Base-by-base conservation (phyloP, 164 flowering plant genomes). In the Sedum album region DNA sequence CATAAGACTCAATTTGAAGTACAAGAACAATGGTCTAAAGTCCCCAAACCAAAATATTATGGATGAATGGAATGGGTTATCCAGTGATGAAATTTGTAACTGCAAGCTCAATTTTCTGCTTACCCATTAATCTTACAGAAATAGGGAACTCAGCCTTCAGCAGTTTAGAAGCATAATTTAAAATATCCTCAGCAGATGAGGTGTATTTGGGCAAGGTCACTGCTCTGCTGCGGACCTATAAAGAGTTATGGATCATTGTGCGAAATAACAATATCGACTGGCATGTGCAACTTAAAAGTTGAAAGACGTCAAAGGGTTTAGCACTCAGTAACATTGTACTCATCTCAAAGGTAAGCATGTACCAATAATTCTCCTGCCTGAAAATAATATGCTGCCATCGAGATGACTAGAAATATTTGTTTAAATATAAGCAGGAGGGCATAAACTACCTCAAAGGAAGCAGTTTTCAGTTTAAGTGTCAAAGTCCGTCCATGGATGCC, bases 121-220 rank as follows among this genome's bases (percentile, higher is more conserved):
- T 78, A 94, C 99, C 99, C 69, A 94, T 91, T 71, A 94, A 77
- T 74, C 99, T 83, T 66, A 91, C 64, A 38, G 99, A 90, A 73
- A 84, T 67, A 66, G 96, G 97, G 70, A 94, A 87, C 80, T 94
- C 99, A 61, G 91, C 95, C 83, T 88, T 90, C n/a, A 94, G 82
- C 78, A 94, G 80, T 80, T 87, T 87, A 48, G 78, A 76, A 66
- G 89, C 96, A 81, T 91, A 81, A 71, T 70, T 75, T 73, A 90
- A 70, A 42, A 94, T 94, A 72, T 94, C 99, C 72, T 84, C 88
- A 53, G 80, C 79, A 67, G 97, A 87, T 72, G 69, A 75, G 51
- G 84, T 86, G 74, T 81, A 82, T 69, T 75, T 86, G 67, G 80
- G 89, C 79, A 91, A 75, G 69, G 97, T 86, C 64, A 87, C 81